Base-by-base conservation (phyloP, 2,329 filamentous ascomycete species). In the Pseudogymnoascus sp. region DNA sequence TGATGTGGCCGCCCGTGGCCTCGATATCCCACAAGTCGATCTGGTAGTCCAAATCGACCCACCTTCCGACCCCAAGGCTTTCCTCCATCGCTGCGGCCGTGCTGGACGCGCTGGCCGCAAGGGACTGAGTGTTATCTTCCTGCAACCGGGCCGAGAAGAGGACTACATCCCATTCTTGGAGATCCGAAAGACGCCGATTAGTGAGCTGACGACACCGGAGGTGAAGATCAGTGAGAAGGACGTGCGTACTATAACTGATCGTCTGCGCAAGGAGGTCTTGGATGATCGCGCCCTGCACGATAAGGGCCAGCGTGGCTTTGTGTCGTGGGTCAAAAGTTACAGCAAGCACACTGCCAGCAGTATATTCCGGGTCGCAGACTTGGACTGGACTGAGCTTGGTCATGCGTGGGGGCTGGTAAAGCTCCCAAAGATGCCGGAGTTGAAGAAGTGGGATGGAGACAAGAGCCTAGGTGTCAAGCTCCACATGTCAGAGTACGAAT, bases 371-470 rank as follows among this genome's bases (percentile, higher is more conserved):
- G 79, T 91, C 1, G 75, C 81, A 2, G 91, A 96, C 70, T 80
- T 97, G 14, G 88, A 96, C 74, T 99, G 95, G 95, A 78, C 82
- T 4, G 88, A 92, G 62, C 80, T 95, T 0, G 93, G 87, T 0
- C 81, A 85, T 62, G 89, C 88, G 0, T 99, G 93, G 91, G 95
- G 91, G 1, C 80, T 99, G 0, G 80, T 97, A 1, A 87, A 87
- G 61, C 81, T 97, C 67, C 95, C 95, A 3, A 91, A 89, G 73
- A 99, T 99, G 95, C 93, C 95, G 0, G 95, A 99, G 75, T 78
- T 91, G 62, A 88, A 87, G 70, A 83, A 80, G 0, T 93, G 89
- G 79, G 82, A 85, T 11, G 88, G 88, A 4, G 88, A 91, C 72
- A 81, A 82, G 66, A 82, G 78, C 21, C 77, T 89, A 0, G 85